These are phyloP conservation scores for Hanseniaspora osmophila DNA, from an alignment of 805 yeast species.

Conservation along the genomic window DNA sequence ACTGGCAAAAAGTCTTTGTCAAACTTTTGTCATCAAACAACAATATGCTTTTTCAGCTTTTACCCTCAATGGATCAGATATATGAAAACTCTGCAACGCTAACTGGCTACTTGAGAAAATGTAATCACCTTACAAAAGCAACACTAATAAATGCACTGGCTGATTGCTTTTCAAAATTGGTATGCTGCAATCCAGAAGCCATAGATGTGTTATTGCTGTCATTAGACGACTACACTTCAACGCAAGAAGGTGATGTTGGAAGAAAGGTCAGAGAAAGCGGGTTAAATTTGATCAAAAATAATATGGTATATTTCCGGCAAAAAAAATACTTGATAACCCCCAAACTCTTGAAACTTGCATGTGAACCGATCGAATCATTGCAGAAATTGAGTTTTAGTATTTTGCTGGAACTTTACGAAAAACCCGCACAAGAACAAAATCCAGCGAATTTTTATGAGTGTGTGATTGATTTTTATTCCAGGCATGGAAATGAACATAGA, in stretches of 20 bases:
- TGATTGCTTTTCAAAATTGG: background rate
- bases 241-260: conserved; percentile 88
- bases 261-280: conserved; percentile 44
- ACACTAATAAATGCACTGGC: conserved; percentile 16
- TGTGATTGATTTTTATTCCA: conserved; percentile 6
- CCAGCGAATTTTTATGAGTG: background rate
- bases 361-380: conserved; percentile 49
- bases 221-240: conserved; percentile 63
- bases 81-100: background rate
- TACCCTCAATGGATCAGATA: background rate
- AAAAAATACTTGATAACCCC: background rate
- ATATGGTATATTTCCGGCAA: background rate
- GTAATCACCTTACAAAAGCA: conserved; percentile 2
- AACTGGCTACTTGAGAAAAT: background rate
- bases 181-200: background rate
- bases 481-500: conserved; percentile 2
- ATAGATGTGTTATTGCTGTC: conserved; percentile 18
- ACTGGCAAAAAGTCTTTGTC: background rate
- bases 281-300: background rate
- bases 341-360: conserved; percentile 33
- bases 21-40: background rate
- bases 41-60: background rate
- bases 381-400: conserved; percentile 22
- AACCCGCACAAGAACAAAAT: background rate
- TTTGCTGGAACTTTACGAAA: conserved; percentile 2